Evolutionary conservation across 148 eudicot genomes (phyloP).

Genomic region (Hydrangea macrophylla): DNA sequence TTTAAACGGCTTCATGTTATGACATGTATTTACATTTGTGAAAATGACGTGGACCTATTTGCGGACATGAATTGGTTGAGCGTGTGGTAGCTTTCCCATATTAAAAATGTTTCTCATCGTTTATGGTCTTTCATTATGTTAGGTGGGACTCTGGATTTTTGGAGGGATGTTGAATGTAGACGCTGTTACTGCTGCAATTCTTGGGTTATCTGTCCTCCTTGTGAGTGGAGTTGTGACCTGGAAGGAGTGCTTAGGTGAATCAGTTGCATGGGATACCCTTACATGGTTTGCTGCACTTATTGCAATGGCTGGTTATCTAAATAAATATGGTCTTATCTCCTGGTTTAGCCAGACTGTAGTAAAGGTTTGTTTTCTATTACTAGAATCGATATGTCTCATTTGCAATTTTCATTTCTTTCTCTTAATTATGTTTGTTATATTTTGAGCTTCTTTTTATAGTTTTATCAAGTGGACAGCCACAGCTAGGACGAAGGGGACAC

Average conservation of each 20-base stretch:
- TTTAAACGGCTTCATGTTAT: neutral
- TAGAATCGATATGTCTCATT: too few relatives aligned
- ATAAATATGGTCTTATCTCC: constrained; percentile 92
- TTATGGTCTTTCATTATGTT: constrained; percentile 11
- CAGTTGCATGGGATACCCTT: constrained; percentile 98
- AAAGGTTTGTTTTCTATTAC: constrained; percentile 44
- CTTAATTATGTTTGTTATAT: neutral
- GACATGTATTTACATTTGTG: neutral
- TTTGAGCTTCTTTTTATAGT: neutral
- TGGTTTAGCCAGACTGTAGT: constrained; percentile 99
- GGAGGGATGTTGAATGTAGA: constrained; percentile 79
- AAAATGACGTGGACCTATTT: neutral
- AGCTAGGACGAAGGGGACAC: too few relatives aligned
- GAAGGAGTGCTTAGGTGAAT: constrained; percentile 88
- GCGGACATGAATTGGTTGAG: neutral
- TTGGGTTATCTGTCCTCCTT: constrained; percentile 81
- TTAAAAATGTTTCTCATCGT: neutral
- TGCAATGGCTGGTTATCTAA: constrained; percentile 99
- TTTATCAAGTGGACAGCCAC: neutral
- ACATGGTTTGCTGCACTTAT: constrained; percentile 98
- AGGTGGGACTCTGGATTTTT: constrained; percentile 96
- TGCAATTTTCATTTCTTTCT: too few relatives aligned
- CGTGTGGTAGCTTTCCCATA: neutral
- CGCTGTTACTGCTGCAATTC: constrained; percentile 98
- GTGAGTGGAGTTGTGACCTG: constrained; percentile 90